Evolutionary conservation across 2,329 filamentous ascomycete species (phyloP), one percentile per base, ranked within the genome.

Genomic region (Aspergillus sp.): DNA sequence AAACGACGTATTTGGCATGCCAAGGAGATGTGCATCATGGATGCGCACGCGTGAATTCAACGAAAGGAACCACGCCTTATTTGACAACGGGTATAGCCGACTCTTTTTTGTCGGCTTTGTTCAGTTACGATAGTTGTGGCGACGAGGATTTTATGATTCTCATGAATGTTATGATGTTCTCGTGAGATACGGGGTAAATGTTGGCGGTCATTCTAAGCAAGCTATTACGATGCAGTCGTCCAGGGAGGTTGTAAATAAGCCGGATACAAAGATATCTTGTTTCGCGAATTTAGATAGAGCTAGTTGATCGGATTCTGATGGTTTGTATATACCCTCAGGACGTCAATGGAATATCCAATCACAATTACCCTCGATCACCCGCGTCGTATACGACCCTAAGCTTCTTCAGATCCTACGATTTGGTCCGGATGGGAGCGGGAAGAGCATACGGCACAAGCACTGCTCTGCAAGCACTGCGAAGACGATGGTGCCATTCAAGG

Each of bases 1-100:
- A 75, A 71, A 64, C 65, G 80, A 56, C 72, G 77, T 26, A 75
- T 76, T 57, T 82, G 80, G 80, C 72, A 79, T 68, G 68, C 73
- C 45, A 77, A 73, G 62, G 80, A 82, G 64, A 67, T 74, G 14
- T 81, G 79, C 70, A 71, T 76, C 32, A 73, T 82, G 61, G 65
- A 77, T 67, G 78, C 78, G 47, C 63, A 66, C 55, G 68, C 69
- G 54, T 74, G 68, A 29, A 24, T 45, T 39, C 50, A 49, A 12
- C 52, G 45, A 45, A n/a, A 20, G 51, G 26, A 9, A 7, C 1
- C 26, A 29, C 26, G 7, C 26, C 10, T 47, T 51, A 14, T n/a
- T 54, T 50, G 50, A 49, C 29, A 31, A 39, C 53, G 9, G 7
- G 24, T 24, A 24, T 4, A 18, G 10, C 9, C 12, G 45, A 12